These are phyloP conservation scores for Cyberlindnera maritima DNA, from an alignment of 805 yeast species.

Conservation along the genomic window DNA sequence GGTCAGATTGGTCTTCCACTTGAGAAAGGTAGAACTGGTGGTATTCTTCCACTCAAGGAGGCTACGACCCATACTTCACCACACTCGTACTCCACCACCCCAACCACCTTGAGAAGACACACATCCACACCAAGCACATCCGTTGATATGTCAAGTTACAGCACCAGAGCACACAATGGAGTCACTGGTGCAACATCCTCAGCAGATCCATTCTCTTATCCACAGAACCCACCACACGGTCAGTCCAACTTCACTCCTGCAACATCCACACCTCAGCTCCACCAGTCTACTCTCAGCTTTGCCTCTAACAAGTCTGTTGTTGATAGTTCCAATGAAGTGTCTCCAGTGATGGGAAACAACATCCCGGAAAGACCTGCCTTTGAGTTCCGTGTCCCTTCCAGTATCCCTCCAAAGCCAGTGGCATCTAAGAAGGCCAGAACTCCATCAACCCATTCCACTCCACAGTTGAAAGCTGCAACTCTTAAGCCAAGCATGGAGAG, in stretches of 20 bases:
- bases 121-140: too few relatives aligned
- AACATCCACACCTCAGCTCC: not conserved
- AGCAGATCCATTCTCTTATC: not conserved
- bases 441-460: not conserved
- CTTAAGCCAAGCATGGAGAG: not conserved
- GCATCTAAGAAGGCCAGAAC: not conserved
- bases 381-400: not conserved
- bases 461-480: not conserved
- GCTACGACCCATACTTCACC: too few relatives aligned
- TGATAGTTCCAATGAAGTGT: not conserved
- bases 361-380: not conserved
- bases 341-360: not conserved
- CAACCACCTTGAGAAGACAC: too few relatives aligned
- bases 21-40: not conserved
- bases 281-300: not conserved
- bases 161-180: too few relatives aligned
- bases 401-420: not conserved
- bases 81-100: too few relatives aligned
- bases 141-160: too few relatives aligned
- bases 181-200: too few relatives aligned
- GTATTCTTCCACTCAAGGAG: too few relatives aligned
- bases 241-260: not conserved
- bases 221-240: not conserved
- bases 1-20: too few relatives aligned
- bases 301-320: not conserved